Conservation (phyloP, 2,329 filamentous ascomycete species). For the Rhytidhysteron rufulum region DNA sequence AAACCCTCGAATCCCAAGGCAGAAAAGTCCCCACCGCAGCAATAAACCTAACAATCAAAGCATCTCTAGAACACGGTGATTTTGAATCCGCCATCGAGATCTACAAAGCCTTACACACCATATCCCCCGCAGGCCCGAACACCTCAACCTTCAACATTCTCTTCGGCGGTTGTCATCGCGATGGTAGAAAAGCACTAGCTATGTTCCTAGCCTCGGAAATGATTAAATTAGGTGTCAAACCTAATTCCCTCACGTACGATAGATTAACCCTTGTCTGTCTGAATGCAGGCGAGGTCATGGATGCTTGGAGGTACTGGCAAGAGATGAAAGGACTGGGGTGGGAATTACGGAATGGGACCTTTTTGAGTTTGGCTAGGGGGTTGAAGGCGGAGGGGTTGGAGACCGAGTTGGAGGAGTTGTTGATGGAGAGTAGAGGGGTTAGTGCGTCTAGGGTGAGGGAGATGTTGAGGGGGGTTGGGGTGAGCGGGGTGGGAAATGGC, state of each 20-base stretch:
- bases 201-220: constrained; percentile 63
- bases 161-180: constrained; percentile 46
- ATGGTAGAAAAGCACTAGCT: constrained; percentile 49
- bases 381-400: neutral
- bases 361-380: constrained; percentile 16
- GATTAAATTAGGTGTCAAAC: constrained; percentile 51
- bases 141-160: constrained; percentile 61
- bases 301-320: constrained; percentile 48
- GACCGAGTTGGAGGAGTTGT: neutral
- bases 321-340: constrained; percentile 43
- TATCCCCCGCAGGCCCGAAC: constrained; percentile 44
- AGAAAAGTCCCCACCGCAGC: constrained; percentile 50
- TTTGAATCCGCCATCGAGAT: constrained; percentile 53
- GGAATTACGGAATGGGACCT: constrained; percentile 28
- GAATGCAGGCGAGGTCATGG: constrained; percentile 33
- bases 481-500: neutral
- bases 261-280: constrained; percentile 57
- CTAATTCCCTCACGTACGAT: constrained; percentile 60
- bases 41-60: constrained; percentile 52
- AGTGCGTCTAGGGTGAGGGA: too few relatives aligned
- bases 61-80: constrained; percentile 42
- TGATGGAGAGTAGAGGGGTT: neutral
- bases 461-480: neutral
- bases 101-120: constrained; percentile 58
- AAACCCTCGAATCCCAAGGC: constrained; percentile 49